A percentile compares a stretch with the other conserved stretches of the same genome.
phyloP scores from a whole-genome alignment of 352 stramenopile species.

The Phytophthora uliginosa region DNA sequence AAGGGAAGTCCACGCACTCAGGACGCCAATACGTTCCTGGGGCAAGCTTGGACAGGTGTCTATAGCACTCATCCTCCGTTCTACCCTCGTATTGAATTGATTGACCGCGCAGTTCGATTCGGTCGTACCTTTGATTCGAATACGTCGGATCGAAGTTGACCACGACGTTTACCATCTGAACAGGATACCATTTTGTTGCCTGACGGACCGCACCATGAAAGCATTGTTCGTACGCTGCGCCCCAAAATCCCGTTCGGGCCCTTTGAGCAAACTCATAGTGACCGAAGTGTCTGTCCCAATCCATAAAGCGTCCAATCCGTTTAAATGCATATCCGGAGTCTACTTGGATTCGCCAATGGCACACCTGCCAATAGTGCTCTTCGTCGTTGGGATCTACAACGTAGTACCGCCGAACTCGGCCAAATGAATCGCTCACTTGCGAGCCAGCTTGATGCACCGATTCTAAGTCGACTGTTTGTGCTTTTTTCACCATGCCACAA shows the following conservation, averaged over 20 bases:
- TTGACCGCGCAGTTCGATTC: slow-evolving; percentile 23
- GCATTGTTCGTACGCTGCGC: slow-evolving; percentile 25
- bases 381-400: slow-evolving; percentile 27
- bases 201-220: slow-evolving; percentile 28
- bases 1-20: slow-evolving; percentile 19
- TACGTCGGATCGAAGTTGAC: slow-evolving; percentile 30
- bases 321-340: slow-evolving; percentile 39
- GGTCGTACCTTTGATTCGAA: slow-evolving; percentile 40
- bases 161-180: slow-evolving; percentile 35
- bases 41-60: slow-evolving; percentile 15
- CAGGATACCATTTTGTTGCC: slow-evolving; percentile 14
- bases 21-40: slow-evolving; percentile 25
- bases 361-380: slow-evolving; percentile 25
- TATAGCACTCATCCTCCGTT: slow-evolving; percentile 25
- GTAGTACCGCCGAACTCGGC: slow-evolving; percentile 37
- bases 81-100: slow-evolving; percentile 14
- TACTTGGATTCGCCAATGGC: slow-evolving; percentile 22
- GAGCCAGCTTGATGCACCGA: slow-evolving; percentile 1
- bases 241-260: slow-evolving; percentile 24
- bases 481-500: slow-evolving; percentile 9
- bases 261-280: slow-evolving; percentile 26
- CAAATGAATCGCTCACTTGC: neutral
- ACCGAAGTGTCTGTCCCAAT: slow-evolving; percentile 6
- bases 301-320: slow-evolving; percentile 24
- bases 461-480: slow-evolving; percentile 22